Percentiles rank a stretch among this genome's conserved stretches.
Conservation (phyloP, 192 early-diverging fungal species). For the Coemansia sp. region DNA sequence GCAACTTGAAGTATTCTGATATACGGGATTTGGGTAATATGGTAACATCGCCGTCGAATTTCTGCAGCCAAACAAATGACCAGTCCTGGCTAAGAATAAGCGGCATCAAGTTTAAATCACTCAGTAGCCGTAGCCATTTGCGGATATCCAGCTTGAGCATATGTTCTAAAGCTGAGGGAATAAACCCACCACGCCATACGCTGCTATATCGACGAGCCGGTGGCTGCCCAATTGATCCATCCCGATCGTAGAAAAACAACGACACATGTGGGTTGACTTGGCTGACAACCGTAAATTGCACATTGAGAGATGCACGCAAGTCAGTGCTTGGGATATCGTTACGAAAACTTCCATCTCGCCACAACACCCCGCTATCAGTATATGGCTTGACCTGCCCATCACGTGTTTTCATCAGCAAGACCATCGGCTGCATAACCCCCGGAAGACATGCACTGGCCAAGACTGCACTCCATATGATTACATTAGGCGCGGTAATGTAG, state of each 20-base stretch:
- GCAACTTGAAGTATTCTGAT: conserved; percentile 61
- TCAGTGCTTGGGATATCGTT: conserved; percentile 76
- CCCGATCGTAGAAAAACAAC: conserved; percentile 80
- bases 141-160: conserved; percentile 79
- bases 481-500: conserved; percentile 82
- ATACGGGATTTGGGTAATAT: conserved; percentile 67
- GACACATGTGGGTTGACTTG: conserved; percentile 90
- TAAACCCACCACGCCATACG: conserved; percentile 90
- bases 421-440: conserved; percentile 76
- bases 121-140: conserved; percentile 78
- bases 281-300: conserved; percentile 81
- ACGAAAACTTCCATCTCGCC: conserved; percentile 86
- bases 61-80: conserved; percentile 82
- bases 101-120: conserved; percentile 80
- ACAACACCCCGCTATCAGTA: conserved; percentile 65
- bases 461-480: conserved; percentile 83
- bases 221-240: conserved; percentile 74
- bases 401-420: conserved; percentile 74
- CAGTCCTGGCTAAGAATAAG: conserved; percentile 73
- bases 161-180: conserved; percentile 74
- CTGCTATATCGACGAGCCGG: conserved; percentile 63
- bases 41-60: conserved; percentile 87
- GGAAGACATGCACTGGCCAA: conserved; percentile 86
- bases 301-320: conserved; percentile 74
- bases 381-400: conserved; percentile 68